Evolutionary conservation across 352 stramenopile genomes (phyloP).

Genomic region (Phytophthora pinifolia): DNA sequence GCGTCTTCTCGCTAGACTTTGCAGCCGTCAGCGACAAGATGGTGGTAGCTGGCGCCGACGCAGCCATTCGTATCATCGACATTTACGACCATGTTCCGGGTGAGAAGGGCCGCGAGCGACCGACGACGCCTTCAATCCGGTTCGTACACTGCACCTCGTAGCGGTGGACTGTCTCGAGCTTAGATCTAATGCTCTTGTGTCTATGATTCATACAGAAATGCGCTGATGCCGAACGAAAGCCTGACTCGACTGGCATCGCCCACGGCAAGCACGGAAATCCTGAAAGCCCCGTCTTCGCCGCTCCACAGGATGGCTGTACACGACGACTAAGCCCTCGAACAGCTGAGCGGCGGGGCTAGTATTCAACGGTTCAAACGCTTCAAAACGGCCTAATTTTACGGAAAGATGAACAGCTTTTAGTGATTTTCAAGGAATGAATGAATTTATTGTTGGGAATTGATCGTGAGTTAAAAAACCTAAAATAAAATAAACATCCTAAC

Average conservation of each 20-base stretch:
- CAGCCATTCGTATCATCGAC: constrained; percentile 90
- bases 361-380: neutral
- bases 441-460: no score
- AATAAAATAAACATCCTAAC: no score
- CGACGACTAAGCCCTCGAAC: constrained; percentile 18
- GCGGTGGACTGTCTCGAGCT: neutral
- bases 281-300: constrained; percentile 50
- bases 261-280: constrained; percentile 18
- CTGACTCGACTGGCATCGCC: constrained; percentile 33
- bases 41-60: constrained; percentile 81
- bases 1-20: constrained; percentile 89
- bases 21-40: constrained; percentile 72
- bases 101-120: constrained; percentile 69
- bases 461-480: no score
- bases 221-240: constrained; percentile 47
- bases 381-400: no score
- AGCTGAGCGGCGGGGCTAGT: neutral
- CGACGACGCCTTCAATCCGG: constrained; percentile 73
- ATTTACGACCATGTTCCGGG: constrained; percentile 77
- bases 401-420: no score
- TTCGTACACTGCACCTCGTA: constrained; percentile 15
- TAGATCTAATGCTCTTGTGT: neutral
- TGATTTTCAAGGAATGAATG: no score
- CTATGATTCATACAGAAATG: constrained; percentile 34
- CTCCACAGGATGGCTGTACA: constrained; percentile 50